Evolutionary conservation across 371 early-diverging fungal species (phyloP), one percentile per base, ranked within the genome.

Genomic region (Lichtheimia ornata): DNA sequence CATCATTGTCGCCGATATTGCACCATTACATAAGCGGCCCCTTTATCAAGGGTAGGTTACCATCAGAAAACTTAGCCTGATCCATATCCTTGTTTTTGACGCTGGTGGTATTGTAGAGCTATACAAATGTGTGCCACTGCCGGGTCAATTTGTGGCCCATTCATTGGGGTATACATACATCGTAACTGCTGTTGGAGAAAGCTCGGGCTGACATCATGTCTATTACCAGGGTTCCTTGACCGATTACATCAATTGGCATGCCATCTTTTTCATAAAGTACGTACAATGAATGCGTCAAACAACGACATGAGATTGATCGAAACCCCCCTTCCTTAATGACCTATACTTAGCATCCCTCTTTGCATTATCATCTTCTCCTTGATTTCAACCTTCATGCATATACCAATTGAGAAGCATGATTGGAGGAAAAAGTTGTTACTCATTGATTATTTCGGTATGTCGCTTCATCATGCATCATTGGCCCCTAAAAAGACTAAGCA

Each of bases 1-100:
- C 56, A 71, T 90, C 59, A 82, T 86, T 62, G 78, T 90, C 50
- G 67, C 87, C 4, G 90, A 90, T 41, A 40, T 90, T 17, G 82
- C 84, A 3, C 70, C 82, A 22, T 50, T 86, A 14, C 69, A 73
- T 13, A 78, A 89, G 22, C 62, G 88, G 27, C 83, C 80, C 9
- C 81, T 70, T 50, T 87, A 85, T 63, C 83, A 84, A 64, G 85
- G 86, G 62, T 62, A 56, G 30, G 35, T 24, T n/a, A 0, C 43
- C 27, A 18, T 52, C 52, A 52, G n/a, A 40, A 9, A 22, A 35
- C 5, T 3, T 1, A 17, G 20, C 17, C 9, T 15, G 22, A 1
- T 52, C 11, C 20, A 13, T 18, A 74, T 69, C 62, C 70, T 72
- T 41, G 77, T 76, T 13, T 80, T 77, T 60, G 76, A 75, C 44